These are phyloP conservation scores for Penicillium maclennaniae DNA, from an alignment of 495 filamentous ascomycete genomes.

Conservation along the genomic window DNA sequence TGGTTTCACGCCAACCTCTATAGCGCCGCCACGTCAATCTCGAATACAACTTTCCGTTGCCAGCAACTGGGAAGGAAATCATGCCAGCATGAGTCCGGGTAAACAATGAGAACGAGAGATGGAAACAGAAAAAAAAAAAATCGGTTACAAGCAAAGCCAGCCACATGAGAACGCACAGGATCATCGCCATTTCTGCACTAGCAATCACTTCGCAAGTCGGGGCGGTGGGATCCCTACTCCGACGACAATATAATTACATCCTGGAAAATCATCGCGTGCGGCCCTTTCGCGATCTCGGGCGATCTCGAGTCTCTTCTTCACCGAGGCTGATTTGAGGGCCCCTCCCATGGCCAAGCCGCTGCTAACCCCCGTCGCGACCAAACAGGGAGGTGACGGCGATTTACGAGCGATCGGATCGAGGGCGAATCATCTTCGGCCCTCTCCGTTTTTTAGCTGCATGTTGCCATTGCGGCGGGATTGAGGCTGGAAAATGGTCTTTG, in stretches of 20 bases:
- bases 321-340: conserved; percentile 8
- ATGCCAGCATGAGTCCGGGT: background rate
- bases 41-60: background rate
- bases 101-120: background rate
- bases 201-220: background rate
- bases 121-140: background rate
- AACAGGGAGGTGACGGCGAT: conserved; percentile 5
- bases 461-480: background rate
- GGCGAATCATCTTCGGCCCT: background rate
- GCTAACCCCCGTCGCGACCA: background rate
- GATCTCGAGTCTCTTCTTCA: conserved; percentile 2
- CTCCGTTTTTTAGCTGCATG: conserved; percentile 10
- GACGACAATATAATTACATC: background rate
- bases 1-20: background rate
- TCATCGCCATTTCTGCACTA: conserved; percentile 4
- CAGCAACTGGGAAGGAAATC: background rate
- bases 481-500: background rate
- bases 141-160: background rate
- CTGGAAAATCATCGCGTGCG: background rate
- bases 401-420: background rate
- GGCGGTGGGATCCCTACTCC: conserved; percentile 9
- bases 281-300: conserved; percentile 13
- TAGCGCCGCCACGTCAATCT: background rate
- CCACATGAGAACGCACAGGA: background rate
- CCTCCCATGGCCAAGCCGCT: conserved; percentile 2